Evolutionary conservation across 139 green algal species (phyloP), one percentile per base, ranked within the genome.

Genomic region (Chlamydomonas eustigma): DNA sequence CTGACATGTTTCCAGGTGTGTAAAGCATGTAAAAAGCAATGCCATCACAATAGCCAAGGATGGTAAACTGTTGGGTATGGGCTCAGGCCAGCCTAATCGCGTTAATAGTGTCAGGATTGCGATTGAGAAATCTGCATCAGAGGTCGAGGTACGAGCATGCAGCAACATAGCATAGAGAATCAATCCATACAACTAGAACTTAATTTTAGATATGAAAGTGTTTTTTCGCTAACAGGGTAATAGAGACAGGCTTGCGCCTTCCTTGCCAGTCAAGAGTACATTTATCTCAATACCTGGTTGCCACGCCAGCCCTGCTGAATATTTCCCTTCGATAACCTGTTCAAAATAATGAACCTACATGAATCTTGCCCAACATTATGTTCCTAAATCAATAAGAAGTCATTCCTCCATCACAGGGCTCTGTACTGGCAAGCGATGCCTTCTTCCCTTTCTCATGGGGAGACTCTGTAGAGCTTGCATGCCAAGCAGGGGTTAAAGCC

Each of bases 1-100:
- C n/a, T n/a, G n/a, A n/a, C 44, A 12, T 58, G 44, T 12, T 18
- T 18, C 12, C 44, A 58, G 44, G 44, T 58, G 81, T 44, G 93
- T 97, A n/a, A 99, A 99, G 92, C 96, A 99, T 76, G 96, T 99
- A 50, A 99, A 99, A 90, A 92, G 80, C 82, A 99, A 99, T 79
- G 96, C 96, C 76, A 99, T 99, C 81, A 97, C 95, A 0, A 87
- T 99, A 28, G 96, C 93, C 64, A 99, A 98, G 88, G 91, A 89
- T 37, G 77, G 80, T 24, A 80, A 87, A 72, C 85, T 99, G 78
- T 86, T 99, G 80, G 96, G 96, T 66, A 99, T 99, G 96, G 96
- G 96, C 76, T 93, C 81, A 50, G 96, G 96, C n/a, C 96, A 99
- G 87, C 96, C 96, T 71, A 99, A 99, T 89, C 89, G 96, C 8